phyloP scores from a whole-genome alignment of 169 alveolate genomes.

The Cryptosporidium ryanae region DNA sequence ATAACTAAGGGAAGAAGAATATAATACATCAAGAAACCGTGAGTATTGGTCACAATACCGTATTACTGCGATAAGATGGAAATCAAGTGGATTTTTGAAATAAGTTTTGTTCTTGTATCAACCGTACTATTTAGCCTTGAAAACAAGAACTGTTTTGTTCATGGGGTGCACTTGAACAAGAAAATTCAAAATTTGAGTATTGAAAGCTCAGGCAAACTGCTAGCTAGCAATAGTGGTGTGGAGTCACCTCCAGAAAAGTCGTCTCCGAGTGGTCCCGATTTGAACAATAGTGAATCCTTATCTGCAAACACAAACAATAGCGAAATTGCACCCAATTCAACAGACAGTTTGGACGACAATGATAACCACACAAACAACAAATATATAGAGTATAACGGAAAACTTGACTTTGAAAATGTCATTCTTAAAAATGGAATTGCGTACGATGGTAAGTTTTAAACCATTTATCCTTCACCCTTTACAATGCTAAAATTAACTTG shows the following conservation, averaged over 20 bases:
- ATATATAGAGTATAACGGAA: not conserved
- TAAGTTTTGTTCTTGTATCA: too few relatives aligned
- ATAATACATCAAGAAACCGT: too few relatives aligned
- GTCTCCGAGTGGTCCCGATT: not conserved
- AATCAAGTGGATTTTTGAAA: not conserved
- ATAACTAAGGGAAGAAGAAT: too few relatives aligned
- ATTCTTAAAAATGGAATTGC: constrained; percentile 14
- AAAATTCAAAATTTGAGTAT: constrained; percentile 57
- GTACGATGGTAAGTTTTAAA: constrained; percentile 48
- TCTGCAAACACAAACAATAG: not conserved
- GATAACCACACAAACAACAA: not conserved
- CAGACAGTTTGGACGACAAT: not conserved
- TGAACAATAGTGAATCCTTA: not conserved
- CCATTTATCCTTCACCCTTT: not conserved
- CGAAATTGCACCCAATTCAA: not conserved
- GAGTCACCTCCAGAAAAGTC: too few relatives aligned
- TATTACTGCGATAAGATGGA: not conserved
- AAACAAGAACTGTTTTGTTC: too few relatives aligned
- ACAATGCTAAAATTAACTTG: not conserved
- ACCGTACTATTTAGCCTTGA: too few relatives aligned
- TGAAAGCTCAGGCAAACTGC: constrained; percentile 34
- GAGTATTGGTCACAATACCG: too few relatives aligned
- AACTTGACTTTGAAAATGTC: not conserved
- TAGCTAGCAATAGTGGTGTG: not conserved
- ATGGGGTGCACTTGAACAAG: constrained; percentile 24